Evolutionary conservation across 139 green algal species (phyloP).

Genomic region (Zygnema circumcarinatum): DNA sequence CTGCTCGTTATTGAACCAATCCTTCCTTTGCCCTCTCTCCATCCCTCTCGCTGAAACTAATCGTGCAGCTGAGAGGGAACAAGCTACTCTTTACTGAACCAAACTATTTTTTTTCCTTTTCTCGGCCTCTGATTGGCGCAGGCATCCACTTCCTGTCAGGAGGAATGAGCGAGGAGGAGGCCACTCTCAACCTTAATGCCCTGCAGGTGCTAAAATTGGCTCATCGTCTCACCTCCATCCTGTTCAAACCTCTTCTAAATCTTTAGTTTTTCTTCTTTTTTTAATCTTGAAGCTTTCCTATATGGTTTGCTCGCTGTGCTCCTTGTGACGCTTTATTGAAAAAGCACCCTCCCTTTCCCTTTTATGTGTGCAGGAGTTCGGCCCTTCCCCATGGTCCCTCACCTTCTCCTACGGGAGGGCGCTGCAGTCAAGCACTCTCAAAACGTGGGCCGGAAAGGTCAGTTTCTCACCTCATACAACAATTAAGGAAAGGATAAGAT

Average conservation of each 20-base stretch:
- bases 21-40: too few species aligned
- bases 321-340: too few species aligned
- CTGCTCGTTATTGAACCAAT: too few species aligned
- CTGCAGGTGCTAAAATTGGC: constrained; percentile 67
- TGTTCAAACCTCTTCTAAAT: too few species aligned
- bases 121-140: constrained; percentile 49
- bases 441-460: constrained; percentile 59
- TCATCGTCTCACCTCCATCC: background rate
- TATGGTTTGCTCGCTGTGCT: too few species aligned
- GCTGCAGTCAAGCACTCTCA: constrained; percentile 74
- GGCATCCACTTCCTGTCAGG: constrained; percentile 94
- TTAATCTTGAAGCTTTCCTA: too few species aligned
- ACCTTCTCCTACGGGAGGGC: constrained; percentile 94
- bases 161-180: constrained; percentile 82
- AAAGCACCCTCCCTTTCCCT: background rate
- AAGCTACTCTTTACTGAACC: too few species aligned
- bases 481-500: too few species aligned
- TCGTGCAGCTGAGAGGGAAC: too few species aligned
- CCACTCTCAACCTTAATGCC: constrained; percentile 85
- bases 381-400: constrained; percentile 82
- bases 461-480: background rate
- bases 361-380: constrained; percentile 34
- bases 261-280: too few species aligned
- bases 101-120: too few species aligned
- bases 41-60: too few species aligned